Conservation (phyloP, 1,139 yeast genomes). For the Saccharomyces hybrid region DNA sequence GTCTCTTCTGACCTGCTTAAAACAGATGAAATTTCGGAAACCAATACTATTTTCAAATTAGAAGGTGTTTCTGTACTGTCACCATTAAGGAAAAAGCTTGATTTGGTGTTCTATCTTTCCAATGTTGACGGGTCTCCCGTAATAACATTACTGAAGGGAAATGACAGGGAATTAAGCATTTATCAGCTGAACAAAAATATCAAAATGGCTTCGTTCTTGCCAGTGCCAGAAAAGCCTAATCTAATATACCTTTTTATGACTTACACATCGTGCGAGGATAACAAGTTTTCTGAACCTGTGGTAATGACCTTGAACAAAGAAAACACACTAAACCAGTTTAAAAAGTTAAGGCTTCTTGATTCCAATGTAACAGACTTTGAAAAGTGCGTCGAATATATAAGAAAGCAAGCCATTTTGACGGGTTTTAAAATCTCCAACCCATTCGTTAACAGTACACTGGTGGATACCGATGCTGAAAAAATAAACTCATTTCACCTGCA, state of each 20-base stretch:
- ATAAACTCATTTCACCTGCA: slow-evolving; percentile 43
- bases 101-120: slow-evolving; percentile 28
- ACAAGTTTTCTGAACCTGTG: slow-evolving; percentile 36
- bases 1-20: neutral
- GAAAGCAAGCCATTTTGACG: slow-evolving; percentile 36
- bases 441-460: slow-evolving; percentile 15
- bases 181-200: slow-evolving; percentile 37
- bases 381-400: slow-evolving; percentile 31
- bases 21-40: slow-evolving; percentile 24
- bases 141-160: slow-evolving; percentile 37
- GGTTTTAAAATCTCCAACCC: slow-evolving; percentile 36
- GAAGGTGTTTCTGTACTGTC: slow-evolving; percentile 45
- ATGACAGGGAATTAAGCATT: slow-evolving; percentile 30
- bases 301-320: slow-evolving; percentile 40
- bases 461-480: slow-evolving; percentile 10
- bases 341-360: slow-evolving; percentile 20
- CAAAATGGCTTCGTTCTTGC: slow-evolving; percentile 41
- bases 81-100: slow-evolving; percentile 43
- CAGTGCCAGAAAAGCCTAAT: slow-evolving; percentile 43
- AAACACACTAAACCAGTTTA: slow-evolving; percentile 29
- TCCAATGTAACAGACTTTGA: slow-evolving; percentile 26
- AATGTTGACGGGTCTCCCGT: slow-evolving; percentile 31
- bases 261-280: slow-evolving; percentile 31
- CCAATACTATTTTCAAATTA: slow-evolving; percentile 39
- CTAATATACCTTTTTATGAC: slow-evolving; percentile 36